Evolutionary conservation across 345 rosid species (phyloP).

Genomic region (Eucalyptus guilfoylei): DNA sequence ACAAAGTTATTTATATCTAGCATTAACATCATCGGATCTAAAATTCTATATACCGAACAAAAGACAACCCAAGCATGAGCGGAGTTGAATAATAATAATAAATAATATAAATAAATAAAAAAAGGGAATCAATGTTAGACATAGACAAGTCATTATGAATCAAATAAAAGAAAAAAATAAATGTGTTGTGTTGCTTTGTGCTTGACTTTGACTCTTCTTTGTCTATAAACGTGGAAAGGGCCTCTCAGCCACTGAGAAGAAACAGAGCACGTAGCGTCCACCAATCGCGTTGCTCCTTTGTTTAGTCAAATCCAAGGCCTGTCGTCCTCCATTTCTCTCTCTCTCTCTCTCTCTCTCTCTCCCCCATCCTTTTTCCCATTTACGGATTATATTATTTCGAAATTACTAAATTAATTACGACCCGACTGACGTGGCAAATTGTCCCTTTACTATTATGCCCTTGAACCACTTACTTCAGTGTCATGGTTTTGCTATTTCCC

Average conservation of each 20-base stretch:
- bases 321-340: not conserved
- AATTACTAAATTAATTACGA: not conserved
- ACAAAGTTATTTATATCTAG: rapidly evolving
- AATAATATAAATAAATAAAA: not conserved
- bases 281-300: not conserved
- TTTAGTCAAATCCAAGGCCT: not conserved
- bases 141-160: not conserved
- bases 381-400: not conserved
- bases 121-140: not conserved
- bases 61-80: not conserved
- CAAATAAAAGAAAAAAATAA: not conserved
- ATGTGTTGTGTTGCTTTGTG: not conserved
- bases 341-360: not conserved
- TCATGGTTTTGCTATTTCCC: not conserved
- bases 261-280: not conserved
- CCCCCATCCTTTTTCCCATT: not conserved
- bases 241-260: not conserved
- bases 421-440: not conserved
- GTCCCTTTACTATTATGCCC: not conserved
- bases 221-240: not conserved
- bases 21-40: not conserved
- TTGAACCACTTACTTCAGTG: not conserved
- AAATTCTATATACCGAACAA: not conserved
- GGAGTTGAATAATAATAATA: not conserved
- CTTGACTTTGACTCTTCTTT: not conserved